Evolutionary conservation across 2,329 filamentous ascomycete species (phyloP).

Genomic region (Colletotrichum incanum): DNA sequence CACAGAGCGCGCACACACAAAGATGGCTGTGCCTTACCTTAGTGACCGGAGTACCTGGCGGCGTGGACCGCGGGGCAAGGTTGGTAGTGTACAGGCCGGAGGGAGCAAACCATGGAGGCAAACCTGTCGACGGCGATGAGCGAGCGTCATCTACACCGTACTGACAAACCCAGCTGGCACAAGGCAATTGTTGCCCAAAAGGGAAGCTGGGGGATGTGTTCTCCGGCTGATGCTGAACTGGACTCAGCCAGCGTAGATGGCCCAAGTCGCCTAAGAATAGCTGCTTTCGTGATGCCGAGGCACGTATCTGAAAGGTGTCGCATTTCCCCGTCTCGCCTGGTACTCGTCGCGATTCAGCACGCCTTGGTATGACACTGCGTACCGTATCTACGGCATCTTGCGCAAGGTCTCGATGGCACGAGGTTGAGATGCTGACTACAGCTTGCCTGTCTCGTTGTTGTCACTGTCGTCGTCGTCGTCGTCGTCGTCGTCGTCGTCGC

Average conservation of each 20-base stretch:
- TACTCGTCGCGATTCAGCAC: not conserved
- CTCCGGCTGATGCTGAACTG: not conserved
- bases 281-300: not conserved
- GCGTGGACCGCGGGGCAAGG: not conserved
- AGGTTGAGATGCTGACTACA: not conserved
- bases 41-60: not conserved
- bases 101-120: not conserved
- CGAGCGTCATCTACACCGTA: not conserved
- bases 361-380: not conserved
- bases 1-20: not conserved
- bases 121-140: not conserved
- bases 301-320: not conserved
- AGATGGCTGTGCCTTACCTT: not conserved
- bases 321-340: not conserved
- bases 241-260: too few relatives aligned
- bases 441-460: not conserved
- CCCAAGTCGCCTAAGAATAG: not conserved
- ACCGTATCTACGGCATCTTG: not conserved
- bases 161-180: not conserved
- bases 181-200: not conserved
- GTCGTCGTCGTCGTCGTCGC: not conserved
- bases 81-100: not conserved
- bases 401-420: not conserved
- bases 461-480: not conserved
- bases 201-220: not conserved